These are phyloP conservation scores for Cercophora samala DNA, from an alignment of 495 filamentous ascomycete genomes.

Conservation along the genomic window DNA sequence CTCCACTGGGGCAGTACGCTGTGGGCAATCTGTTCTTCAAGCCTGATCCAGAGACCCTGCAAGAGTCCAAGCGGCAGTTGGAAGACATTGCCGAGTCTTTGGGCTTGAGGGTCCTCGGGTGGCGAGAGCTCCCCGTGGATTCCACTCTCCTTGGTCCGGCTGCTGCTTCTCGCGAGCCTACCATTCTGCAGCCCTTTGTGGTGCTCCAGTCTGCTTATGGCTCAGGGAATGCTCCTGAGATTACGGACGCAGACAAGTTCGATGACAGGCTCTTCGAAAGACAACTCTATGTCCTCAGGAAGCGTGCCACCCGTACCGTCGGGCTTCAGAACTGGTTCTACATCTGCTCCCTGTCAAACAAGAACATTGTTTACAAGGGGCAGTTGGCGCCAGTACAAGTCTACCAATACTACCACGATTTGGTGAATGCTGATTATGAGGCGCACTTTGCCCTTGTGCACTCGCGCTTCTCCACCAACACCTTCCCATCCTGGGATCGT, in stretches of 20 bases:
- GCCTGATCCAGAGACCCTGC: slow-evolving; percentile 81
- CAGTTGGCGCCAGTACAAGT: slow-evolving; percentile 95
- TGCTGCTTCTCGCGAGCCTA: slow-evolving; percentile 88
- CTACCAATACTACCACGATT: slow-evolving; percentile 98
- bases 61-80: slow-evolving; percentile 83
- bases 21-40: slow-evolving; percentile 99
- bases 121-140: slow-evolving; percentile 93
- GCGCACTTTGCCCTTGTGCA: slow-evolving; percentile 97
- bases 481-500: slow-evolving; percentile 98
- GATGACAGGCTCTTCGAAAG: slow-evolving; percentile 85
- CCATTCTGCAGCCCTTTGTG: slow-evolving; percentile 93
- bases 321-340: slow-evolving; percentile 99
- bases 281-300: slow-evolving; percentile 91
- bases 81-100: slow-evolving; percentile 86
- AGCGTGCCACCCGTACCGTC: slow-evolving; percentile 90
- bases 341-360: slow-evolving; percentile 94
- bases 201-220: slow-evolving; percentile 86
- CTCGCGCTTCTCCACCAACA: slow-evolving; percentile 98
- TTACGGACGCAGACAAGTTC: slow-evolving; percentile 73
- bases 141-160: slow-evolving; percentile 91
- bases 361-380: slow-evolving; percentile 99
- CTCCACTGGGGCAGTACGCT: slow-evolving; percentile 89
- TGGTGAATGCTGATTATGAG: slow-evolving; percentile 97
- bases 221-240: slow-evolving; percentile 74
- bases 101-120: slow-evolving; percentile 88